A percentile compares a stretch with the other conserved stretches of the same genome.
Conservation (phyloP, 352 stramenopile species). For the Aphanomyces cochlioides region DNA sequence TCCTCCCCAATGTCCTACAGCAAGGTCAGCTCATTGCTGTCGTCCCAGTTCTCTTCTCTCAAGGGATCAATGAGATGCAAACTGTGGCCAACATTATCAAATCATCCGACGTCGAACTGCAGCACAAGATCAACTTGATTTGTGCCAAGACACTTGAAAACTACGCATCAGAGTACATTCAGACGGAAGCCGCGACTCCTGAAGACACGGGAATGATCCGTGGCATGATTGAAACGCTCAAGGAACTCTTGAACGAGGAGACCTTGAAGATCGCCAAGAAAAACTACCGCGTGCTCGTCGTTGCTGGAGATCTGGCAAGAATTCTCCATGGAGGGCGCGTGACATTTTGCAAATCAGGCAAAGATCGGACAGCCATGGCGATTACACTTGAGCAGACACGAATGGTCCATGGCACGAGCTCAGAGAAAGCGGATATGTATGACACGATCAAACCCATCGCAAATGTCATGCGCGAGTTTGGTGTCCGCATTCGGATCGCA, state of each 20-base stretch:
- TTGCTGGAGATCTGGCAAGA: constrained; percentile 77
- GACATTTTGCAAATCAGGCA: constrained; percentile 98
- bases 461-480: constrained; percentile 90
- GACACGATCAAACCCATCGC: constrained; percentile 34
- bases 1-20: constrained; percentile 4
- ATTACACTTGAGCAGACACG: constrained; percentile 93
- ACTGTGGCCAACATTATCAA: constrained; percentile 45
- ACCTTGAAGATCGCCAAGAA: constrained; percentile 43
- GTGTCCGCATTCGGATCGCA: constrained; percentile 91
- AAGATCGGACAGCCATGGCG: constrained; percentile 97
- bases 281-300: constrained; percentile 80
- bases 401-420: constrained; percentile 52
- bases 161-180: neutral
- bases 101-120: constrained; percentile 25
- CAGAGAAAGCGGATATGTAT: constrained; percentile 50
- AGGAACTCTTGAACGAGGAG: neutral
- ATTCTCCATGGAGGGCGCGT: constrained; percentile 89
- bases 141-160: constrained; percentile 18
- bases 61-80: constrained; percentile 61
- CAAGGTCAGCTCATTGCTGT: constrained; percentile 13
- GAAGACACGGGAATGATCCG: neutral
- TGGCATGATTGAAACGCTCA: neutral
- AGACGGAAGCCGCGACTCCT: neutral
- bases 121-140: constrained; percentile 31
- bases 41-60: constrained; percentile 29